phyloP scores from a whole-genome alignment of 1,284 basidiomycete species.

The Apiotrichum mycotoxinovorans region DNA sequence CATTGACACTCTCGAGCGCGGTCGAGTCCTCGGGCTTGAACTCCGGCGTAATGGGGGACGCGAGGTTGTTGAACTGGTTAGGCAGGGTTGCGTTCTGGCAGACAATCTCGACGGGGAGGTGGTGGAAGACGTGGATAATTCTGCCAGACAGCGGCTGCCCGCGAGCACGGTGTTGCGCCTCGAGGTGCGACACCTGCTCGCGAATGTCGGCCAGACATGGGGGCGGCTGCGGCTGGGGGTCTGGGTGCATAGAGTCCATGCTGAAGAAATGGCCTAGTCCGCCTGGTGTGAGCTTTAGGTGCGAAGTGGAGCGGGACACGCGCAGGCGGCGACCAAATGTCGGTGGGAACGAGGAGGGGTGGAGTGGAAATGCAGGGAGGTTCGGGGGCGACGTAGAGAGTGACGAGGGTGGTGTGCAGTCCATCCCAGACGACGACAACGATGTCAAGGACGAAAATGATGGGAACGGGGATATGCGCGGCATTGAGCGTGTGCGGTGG shows the following conservation, averaged over 20 bases:
- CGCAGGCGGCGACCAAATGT: neutral
- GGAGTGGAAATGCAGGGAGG: too few species aligned
- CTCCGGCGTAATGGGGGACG: constrained; percentile 46
- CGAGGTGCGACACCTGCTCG: constrained; percentile 56
- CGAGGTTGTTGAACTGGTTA: constrained; percentile 22
- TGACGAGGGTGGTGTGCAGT: neutral
- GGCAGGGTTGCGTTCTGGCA: constrained; percentile 25
- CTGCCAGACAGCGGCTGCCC: constrained; percentile 72
- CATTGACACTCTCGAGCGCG: constrained; percentile 33
- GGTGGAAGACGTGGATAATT: constrained; percentile 73
- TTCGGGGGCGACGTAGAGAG: neutral
- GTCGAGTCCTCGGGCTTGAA: constrained; percentile 47
- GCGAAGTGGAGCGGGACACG: neutral
- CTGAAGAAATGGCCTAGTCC: neutral
- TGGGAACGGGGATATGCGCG: neutral
- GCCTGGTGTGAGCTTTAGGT: neutral
- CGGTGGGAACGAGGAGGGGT: neutral
- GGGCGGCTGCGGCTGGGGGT: constrained; percentile 42
- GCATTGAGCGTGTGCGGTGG: neutral
- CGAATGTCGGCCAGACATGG: constrained; percentile 49
- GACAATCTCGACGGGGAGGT: constrained; percentile 49
- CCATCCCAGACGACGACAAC: neutral
- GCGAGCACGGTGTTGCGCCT: constrained; percentile 64
- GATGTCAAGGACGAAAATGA: neutral
- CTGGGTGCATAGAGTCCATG: constrained; percentile 35